Base-by-base conservation (phyloP, 1,139 yeast species). In the Barnettozyma hawaiiensis region DNA sequence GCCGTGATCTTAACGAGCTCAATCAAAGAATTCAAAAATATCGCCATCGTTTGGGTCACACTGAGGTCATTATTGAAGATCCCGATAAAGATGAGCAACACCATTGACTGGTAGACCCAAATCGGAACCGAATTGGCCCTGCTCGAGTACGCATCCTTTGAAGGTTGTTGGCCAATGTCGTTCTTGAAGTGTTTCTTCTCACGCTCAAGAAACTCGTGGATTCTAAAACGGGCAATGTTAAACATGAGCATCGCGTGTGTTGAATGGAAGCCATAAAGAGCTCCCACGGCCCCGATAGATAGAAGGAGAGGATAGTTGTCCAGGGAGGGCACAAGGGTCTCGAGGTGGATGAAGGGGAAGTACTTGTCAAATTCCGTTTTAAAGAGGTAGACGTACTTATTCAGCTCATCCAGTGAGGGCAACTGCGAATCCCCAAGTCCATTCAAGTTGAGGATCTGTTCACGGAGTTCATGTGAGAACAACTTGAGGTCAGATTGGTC, bases 261-360 rank as follows among this genome's bases (percentile, higher is more conserved):
- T 21, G 85, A 84, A 60, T 89, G 95, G 63, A 84, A 86, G 1
- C 85, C 78, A 56, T 86, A 86, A 22, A 89, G 68, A 0, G 97
- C 96, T 35, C 97, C 97, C 47, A 89, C 77, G 19, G 95, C 84
- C 1, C 95, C 84, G 77, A 89, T 85, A 11, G 92, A 76, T 43
- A 87, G 66, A n/a, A 87, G 62, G 42, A 89, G 66, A 1, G 96
- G 92, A 46, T 84, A 78, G 58, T 84, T 83, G 15, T 76, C 78
- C 55, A 71, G 64, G 0, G 77, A 71, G 46, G 79, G 77, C 47
- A 73, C 66, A 45, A 85, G 68, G 3, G 89, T 72, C 11, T 84
- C 82, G 39, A 86, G 69, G 62, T 87, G 96, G 51, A 89, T 75
- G 60, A 87, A 87, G 14, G 95, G 90, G 64, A 85, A 81, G 60